phyloP scores from a whole-genome alignment of 106 monocot species.

The Allium sativum region DNA sequence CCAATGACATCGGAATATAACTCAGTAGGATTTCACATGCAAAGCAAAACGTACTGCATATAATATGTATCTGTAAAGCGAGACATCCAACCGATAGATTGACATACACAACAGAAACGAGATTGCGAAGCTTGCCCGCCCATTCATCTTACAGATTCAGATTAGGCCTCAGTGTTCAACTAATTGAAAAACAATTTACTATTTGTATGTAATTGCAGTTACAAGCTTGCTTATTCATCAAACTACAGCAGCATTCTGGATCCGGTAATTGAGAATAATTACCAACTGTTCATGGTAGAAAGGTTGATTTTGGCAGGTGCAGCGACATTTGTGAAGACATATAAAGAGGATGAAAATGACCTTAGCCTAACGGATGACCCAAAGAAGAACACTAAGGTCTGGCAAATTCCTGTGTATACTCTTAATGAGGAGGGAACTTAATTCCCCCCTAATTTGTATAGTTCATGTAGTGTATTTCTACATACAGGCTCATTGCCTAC shows the following conservation, averaged over 20 bases:
- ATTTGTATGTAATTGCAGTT: conserved; percentile 23
- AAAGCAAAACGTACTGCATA: too few species aligned
- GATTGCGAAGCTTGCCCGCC: too few species aligned
- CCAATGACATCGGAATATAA: too few species aligned
- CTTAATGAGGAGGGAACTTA: conserved; percentile 13
- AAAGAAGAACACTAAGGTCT: conserved; percentile 83
- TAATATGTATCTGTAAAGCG: too few species aligned
- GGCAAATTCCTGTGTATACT: conserved; percentile 83
- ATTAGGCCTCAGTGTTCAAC: too few species aligned
- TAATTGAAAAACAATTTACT: not conserved
- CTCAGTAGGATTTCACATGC: too few species aligned
- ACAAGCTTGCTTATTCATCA: conserved; percentile 74
- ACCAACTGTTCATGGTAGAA: conserved; percentile 93
- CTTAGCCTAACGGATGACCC: conserved; percentile 86
- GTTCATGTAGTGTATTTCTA: too few species aligned
- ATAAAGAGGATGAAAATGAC: conserved; percentile 63
- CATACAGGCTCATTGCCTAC: too few species aligned
- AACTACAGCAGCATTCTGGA: conserved; percentile 75
- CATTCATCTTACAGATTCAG: too few species aligned
- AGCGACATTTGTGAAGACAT: conserved; percentile 65
- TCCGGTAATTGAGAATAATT: conserved; percentile 73
- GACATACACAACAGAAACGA: too few species aligned
- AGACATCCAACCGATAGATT: too few species aligned
- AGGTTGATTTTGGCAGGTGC: conserved; percentile 75
- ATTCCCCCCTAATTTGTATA: too few species aligned